These are phyloP conservation scores for Pyrus betulifolia DNA, from an alignment of 306 rosid species.

Conservation along the genomic window DNA sequence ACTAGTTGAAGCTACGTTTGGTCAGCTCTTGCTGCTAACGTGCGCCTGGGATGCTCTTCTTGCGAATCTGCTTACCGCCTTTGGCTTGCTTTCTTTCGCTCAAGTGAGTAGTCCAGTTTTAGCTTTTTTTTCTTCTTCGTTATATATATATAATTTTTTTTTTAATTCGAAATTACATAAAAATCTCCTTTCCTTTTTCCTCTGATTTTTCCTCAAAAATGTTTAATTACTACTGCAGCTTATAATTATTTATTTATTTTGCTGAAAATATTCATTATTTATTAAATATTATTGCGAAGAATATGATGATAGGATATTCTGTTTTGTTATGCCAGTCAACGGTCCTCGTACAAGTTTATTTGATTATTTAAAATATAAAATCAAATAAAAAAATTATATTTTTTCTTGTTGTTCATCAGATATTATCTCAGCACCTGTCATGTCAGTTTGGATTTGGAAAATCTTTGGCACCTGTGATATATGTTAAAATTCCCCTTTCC, in stretches of 20 bases:
- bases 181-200: neutral
- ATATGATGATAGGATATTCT: neutral
- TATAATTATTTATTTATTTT: neutral
- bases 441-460: neutral
- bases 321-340: neutral
- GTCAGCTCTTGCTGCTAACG: constrained; percentile 21
- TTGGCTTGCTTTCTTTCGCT: constrained; percentile 9
- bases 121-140: no score
- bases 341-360: neutral
- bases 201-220: neutral
- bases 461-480: neutral
- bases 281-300: neutral
- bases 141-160: neutral
- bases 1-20: neutral
- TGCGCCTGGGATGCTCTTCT: constrained; percentile 19
- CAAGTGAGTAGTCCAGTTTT: constrained; percentile 9
- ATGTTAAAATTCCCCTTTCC: no score
- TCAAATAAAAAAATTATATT: no score
- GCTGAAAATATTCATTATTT: neutral
- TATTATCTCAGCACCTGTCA: neutral
- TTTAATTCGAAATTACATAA: neutral
- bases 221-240: no score
- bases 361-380: neutral
- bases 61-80: constrained; percentile 20
- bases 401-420: neutral